A percentile compares a stretch with the other conserved stretches of the same genome.
Evolutionary conservation across 2,329 filamentous ascomycete genomes (phyloP).

Genomic region (Colletotrichum gloeosporioides): DNA sequence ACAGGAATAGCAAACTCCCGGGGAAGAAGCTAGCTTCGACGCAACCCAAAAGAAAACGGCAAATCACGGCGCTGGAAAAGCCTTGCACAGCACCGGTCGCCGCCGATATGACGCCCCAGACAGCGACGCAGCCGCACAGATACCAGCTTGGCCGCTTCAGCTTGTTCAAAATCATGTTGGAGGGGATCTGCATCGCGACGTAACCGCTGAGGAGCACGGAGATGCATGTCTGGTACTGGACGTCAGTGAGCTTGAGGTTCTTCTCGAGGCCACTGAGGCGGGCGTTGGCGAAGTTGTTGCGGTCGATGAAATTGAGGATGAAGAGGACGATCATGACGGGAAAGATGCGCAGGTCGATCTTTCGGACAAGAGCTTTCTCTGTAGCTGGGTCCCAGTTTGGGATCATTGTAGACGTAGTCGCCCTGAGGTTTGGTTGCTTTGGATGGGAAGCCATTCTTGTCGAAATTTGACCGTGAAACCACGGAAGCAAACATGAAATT

Average conservation of each 20-base stretch:
- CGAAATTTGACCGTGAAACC: neutral
- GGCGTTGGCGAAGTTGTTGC: slow-evolving; percentile 27
- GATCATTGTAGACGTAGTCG: neutral
- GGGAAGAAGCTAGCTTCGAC: neutral
- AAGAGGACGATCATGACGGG: slow-evolving; percentile 41
- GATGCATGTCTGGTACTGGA: neutral
- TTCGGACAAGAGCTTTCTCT: slow-evolving; percentile 30
- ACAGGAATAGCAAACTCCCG: neutral
- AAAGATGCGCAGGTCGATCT: slow-evolving; percentile 36
- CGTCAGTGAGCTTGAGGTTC: slow-evolving; percentile 41
- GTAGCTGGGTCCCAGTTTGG: neutral
- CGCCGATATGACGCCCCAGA: neutral
- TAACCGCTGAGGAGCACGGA: neutral
- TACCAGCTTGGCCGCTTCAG: neutral
- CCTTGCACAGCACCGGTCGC: neutral
- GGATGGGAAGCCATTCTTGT: neutral
- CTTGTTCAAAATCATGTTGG: neutral
- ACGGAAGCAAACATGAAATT: neutral
- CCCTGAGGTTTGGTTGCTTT: neutral
- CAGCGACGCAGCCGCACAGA: neutral
- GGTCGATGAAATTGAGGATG: slow-evolving; percentile 33
- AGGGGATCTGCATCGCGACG: neutral
- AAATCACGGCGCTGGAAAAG: neutral
- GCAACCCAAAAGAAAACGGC: neutral
- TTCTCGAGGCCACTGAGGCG: slow-evolving; percentile 33